Evolutionary conservation across 2,329 filamentous ascomycete species (phyloP).

Genomic region (Penicillium janthinellum): DNA sequence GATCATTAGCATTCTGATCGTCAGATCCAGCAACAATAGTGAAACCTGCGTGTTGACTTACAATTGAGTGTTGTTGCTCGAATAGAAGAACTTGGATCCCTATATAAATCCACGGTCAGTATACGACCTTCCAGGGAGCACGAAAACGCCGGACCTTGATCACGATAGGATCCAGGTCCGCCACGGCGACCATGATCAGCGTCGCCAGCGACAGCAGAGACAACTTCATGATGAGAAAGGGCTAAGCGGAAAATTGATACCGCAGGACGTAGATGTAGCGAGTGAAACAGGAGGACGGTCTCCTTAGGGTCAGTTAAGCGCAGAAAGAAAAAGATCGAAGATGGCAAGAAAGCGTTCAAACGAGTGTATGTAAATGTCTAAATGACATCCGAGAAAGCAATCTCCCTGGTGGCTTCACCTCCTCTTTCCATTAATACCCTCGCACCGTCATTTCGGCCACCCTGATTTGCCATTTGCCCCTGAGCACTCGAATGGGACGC

Average conservation of each 20-base stretch:
- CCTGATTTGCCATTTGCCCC: slow-evolving; percentile 17
- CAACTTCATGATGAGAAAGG: slow-evolving; percentile 49
- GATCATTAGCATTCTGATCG: slow-evolving; percentile 33
- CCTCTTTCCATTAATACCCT: slow-evolving; percentile 20
- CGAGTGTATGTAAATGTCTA: slow-evolving; percentile 16
- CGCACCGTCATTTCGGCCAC: neutral
- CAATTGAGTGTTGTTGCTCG: slow-evolving; percentile 73
- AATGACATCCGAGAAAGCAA: slow-evolving; percentile 5
- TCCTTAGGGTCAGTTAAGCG: slow-evolving; percentile 3
- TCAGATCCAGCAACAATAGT: slow-evolving; percentile 18
- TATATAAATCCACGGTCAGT: slow-evolving; percentile 29
- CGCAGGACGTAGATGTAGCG: slow-evolving; percentile 15
- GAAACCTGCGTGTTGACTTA: slow-evolving; percentile 29
- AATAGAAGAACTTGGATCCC: slow-evolving; percentile 84
- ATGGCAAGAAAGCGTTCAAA: slow-evolving; percentile 3
- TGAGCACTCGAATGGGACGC: slow-evolving; percentile 18
- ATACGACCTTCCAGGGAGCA: neutral
- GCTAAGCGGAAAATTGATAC: slow-evolving; percentile 1
- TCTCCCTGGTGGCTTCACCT: slow-evolving; percentile 13
- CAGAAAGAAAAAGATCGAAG: slow-evolving; percentile 2
- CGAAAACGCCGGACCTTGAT: slow-evolving; percentile 58
- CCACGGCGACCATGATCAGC: slow-evolving; percentile 47
- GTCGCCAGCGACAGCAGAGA: slow-evolving; percentile 53
- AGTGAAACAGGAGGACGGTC: slow-evolving; percentile 14
- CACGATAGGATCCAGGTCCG: slow-evolving; percentile 57